These are phyloP conservation scores for Penicillium paxilli DNA, from an alignment of 495 filamentous ascomycete genomes.

Conservation along the genomic window DNA sequence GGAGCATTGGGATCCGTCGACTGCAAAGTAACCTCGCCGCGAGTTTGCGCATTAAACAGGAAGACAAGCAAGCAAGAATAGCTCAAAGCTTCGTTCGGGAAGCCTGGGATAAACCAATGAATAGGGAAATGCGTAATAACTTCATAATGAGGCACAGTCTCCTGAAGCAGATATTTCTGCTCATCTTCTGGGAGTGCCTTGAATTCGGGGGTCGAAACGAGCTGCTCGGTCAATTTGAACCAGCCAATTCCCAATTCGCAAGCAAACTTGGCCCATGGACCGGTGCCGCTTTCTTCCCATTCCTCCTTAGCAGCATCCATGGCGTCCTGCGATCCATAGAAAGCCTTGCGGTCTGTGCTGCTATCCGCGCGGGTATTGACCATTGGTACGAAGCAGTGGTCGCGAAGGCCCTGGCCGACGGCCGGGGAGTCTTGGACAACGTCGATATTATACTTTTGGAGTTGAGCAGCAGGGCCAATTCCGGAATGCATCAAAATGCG, in stretches of 20 bases:
- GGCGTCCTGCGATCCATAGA: slow-evolving; percentile 25
- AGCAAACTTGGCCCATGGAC: slow-evolving; percentile 37
- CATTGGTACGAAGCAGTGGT: slow-evolving; percentile 26
- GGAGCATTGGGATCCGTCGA: slow-evolving; percentile 51
- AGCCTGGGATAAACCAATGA: slow-evolving; percentile 30
- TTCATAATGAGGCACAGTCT: slow-evolving; percentile 46
- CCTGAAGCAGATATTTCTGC: slow-evolving; percentile 33
- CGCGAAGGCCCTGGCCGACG: slow-evolving; percentile 30
- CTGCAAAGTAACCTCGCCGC: slow-evolving; percentile 52
- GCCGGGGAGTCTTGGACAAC: slow-evolving; percentile 25
- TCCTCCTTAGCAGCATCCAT: slow-evolving; percentile 41
- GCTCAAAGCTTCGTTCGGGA: slow-evolving; percentile 20
- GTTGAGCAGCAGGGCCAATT: slow-evolving; percentile 26
- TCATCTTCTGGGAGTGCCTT: slow-evolving; percentile 34
- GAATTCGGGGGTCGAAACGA: slow-evolving; percentile 40
- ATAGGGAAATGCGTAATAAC: slow-evolving; percentile 34
- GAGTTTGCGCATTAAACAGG: slow-evolving; percentile 29
- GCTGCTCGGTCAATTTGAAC: slow-evolving; percentile 45
- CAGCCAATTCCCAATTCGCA: slow-evolving; percentile 50
- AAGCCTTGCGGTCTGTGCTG: slow-evolving; percentile 24
- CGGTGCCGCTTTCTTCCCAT: slow-evolving; percentile 47
- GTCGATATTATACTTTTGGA: slow-evolving; percentile 23
- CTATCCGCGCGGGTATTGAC: slow-evolving; percentile 19
- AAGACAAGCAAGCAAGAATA: slow-evolving; percentile 24
- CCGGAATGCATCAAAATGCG: slow-evolving; percentile 51